phyloP scores from a whole-genome alignment of 805 yeast species.

The Torulaspora delbrueckii region DNA sequence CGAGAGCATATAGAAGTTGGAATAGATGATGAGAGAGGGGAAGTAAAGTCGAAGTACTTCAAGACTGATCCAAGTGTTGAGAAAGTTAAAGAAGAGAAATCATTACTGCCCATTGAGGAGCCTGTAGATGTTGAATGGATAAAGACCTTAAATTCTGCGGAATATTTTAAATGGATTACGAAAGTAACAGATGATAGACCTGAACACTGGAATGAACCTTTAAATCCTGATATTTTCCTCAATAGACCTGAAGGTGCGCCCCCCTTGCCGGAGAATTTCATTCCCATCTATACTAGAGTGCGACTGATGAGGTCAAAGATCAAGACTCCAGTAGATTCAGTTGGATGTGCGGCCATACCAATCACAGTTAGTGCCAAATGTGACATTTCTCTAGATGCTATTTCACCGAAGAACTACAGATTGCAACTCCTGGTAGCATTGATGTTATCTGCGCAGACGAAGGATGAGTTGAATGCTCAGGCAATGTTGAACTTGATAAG shows the following conservation, averaged over 20 bases:
- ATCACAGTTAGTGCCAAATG: constrained; percentile 35
- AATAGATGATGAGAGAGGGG: constrained; percentile 3
- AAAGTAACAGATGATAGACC: constrained; percentile 26
- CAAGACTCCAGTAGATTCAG: constrained; percentile 79
- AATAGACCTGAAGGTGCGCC: constrained; percentile 11
- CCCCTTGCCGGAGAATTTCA: constrained; percentile 45
- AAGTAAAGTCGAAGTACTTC: constrained; percentile 22
- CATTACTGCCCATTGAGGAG: neutral
- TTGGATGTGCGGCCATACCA: constrained; percentile 72
- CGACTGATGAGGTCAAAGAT: constrained; percentile 61
- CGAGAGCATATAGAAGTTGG: constrained; percentile 10
- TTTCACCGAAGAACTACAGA: constrained; percentile 42
- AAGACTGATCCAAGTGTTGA: constrained; percentile 8
- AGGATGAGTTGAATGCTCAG: constrained; percentile 74
- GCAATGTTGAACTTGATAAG: constrained; percentile 62
- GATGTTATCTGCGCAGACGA: constrained; percentile 88
- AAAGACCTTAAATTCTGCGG: constrained; percentile 24
- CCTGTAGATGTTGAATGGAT: constrained; percentile 27
- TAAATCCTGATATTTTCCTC: constrained; percentile 13
- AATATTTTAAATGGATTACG: constrained; percentile 28
- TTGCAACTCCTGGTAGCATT: constrained; percentile 74
- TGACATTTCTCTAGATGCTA: constrained; percentile 23
- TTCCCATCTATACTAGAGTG: constrained; percentile 52
- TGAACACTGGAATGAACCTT: constrained; percentile 20
- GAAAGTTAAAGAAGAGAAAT: constrained; percentile 1